Evolutionary conservation across 2,329 filamentous ascomycete genomes (phyloP).

Genomic region (Cryphonectria nitschkei): DNA sequence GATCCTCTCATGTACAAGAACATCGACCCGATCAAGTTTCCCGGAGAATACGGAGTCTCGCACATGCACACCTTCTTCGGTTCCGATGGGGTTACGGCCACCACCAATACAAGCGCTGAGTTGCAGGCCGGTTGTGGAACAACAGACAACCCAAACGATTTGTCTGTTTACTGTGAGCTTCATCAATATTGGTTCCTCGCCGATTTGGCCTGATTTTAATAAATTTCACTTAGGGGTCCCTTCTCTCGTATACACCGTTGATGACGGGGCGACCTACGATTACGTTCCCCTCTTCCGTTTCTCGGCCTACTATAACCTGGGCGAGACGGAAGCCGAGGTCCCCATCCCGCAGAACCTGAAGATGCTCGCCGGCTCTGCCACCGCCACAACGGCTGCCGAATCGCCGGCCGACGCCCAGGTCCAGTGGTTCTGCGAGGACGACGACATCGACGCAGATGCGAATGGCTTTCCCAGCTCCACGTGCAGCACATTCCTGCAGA

Average conservation of each 20-base stretch:
- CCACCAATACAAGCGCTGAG: conserved; percentile 39
- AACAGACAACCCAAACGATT: conserved; percentile 37
- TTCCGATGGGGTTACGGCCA: conserved; percentile 39
- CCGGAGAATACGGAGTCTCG: conserved; percentile 38
- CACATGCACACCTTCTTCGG: conserved; percentile 44
- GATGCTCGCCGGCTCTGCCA: conserved; percentile 44
- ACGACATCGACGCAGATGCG: conserved; percentile 54
- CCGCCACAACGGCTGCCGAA: conserved; percentile 45
- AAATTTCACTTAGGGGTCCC: conserved; percentile 22
- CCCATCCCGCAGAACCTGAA: conserved; percentile 32
- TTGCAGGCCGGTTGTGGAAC: conserved; percentile 36
- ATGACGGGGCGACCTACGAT: conserved; percentile 26
- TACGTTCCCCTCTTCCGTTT: conserved; percentile 32
- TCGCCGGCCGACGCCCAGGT: conserved; percentile 32
- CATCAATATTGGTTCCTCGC: background rate
- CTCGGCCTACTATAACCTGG: conserved; percentile 33
- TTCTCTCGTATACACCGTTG: conserved; percentile 30
- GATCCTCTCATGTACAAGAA: conserved; percentile 40
- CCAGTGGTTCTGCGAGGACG: conserved; percentile 34
- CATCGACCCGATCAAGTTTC: conserved; percentile 40
- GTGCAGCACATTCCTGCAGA: conserved; percentile 64
- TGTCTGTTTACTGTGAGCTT: conserved; percentile 35
- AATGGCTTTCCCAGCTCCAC: conserved; percentile 74
- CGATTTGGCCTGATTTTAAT: background rate
- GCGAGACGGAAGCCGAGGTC: conserved; percentile 31